These are phyloP conservation scores for Triticum timopheevii DNA, from an alignment of 176 grass and related monocot genomes.

Conservation along the genomic window DNA sequence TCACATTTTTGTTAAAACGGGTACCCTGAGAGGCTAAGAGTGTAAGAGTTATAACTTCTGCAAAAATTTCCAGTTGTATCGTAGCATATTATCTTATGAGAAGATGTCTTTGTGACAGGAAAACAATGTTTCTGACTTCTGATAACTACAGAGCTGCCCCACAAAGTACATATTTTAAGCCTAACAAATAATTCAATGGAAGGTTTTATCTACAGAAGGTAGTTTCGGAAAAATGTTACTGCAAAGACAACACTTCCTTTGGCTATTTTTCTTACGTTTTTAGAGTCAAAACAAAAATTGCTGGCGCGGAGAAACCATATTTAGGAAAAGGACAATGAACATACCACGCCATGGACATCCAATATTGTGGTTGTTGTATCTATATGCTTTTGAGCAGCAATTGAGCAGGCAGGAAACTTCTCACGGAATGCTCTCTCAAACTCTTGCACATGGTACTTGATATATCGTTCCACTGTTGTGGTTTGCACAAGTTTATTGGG, in stretches of 20 bases:
- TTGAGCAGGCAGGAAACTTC: conserved; percentile 90
- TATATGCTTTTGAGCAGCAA: conserved; percentile 91
- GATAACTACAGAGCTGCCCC: neutral
- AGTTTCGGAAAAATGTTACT: neutral
- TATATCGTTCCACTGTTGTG: conserved; percentile 83
- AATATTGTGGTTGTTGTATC: conserved; percentile 92
- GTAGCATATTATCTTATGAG: neutral
- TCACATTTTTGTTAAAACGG: neutral
- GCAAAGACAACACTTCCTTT: neutral
- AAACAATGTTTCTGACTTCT: neutral
- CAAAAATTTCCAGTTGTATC: neutral
- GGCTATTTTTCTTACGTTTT: conserved; percentile 16
- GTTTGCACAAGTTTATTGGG: conserved; percentile 89
- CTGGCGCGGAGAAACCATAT: conserved; percentile 25
- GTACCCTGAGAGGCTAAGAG: too few species aligned
- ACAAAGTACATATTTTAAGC: neutral
- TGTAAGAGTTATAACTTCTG: neutral
- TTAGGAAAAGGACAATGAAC: conserved; percentile 24
- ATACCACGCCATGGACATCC: conserved; percentile 97
- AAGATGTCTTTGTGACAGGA: neutral
- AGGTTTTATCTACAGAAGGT: neutral
- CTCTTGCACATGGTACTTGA: conserved; percentile 95
- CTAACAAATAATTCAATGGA: neutral
- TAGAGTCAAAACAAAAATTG: neutral
- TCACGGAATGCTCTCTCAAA: conserved; percentile 93